phyloP scores from a whole-genome alignment of 2,329 filamentous ascomycete species.

The Simplicillium aogashimaense region DNA sequence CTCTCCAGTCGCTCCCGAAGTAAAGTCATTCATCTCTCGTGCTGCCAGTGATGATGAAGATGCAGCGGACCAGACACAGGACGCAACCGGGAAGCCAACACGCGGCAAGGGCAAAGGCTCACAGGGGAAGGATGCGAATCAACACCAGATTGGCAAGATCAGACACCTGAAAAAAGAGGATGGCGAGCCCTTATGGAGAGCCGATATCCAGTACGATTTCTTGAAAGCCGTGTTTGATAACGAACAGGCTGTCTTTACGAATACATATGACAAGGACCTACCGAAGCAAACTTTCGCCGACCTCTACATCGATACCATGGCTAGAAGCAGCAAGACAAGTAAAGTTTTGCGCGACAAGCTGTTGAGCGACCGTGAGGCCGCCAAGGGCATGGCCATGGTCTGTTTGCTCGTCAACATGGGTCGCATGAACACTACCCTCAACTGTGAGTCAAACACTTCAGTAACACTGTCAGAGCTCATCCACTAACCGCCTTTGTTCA shows the following conservation, averaged over 20 bases:
- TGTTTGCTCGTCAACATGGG: constrained; percentile 95
- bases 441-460: constrained; percentile 53
- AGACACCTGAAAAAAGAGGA: constrained; percentile 82
- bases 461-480: neutral
- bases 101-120: constrained; percentile 24
- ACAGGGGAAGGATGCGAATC: constrained; percentile 22
- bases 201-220: constrained; percentile 84
- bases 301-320: constrained; percentile 97
- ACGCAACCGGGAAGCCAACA: constrained; percentile 28
- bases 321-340: constrained; percentile 96
- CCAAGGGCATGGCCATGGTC: constrained; percentile 98
- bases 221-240: constrained; percentile 72
- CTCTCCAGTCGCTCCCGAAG: constrained; percentile 31
- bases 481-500: constrained; percentile 24
- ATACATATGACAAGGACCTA: constrained; percentile 62
- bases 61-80: constrained; percentile 29
- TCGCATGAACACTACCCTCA: constrained; percentile 96
- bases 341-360: constrained; percentile 97
- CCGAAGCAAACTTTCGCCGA: constrained; percentile 79
- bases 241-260: constrained; percentile 70
- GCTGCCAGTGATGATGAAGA: constrained; percentile 37
- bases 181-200: constrained; percentile 76
- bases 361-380: constrained; percentile 80
- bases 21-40: constrained; percentile 36
- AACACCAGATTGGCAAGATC: constrained; percentile 55